Base-by-base conservation (phyloP, 768 basidiomycete genomes). In the Lyophyllum decastes region DNA sequence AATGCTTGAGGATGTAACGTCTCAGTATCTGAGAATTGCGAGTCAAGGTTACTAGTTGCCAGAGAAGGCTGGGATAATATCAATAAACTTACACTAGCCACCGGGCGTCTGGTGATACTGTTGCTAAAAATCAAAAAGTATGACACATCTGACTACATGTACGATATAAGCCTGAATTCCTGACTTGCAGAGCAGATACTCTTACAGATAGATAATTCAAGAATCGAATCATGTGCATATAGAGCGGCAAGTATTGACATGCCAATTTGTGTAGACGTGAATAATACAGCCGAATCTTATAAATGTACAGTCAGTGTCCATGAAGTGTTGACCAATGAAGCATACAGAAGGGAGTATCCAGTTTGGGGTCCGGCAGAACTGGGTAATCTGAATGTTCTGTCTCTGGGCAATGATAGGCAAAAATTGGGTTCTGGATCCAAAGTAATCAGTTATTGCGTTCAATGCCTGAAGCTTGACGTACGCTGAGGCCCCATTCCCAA, bases 401-500 rank as follows among this genome's bases (percentile, higher is more conserved):
- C 76, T 76, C 52, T 76, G 64, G 11, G 80, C 68, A 40, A 83
- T 78, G 24, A 69, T 64, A 1, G 81, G 78, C 11, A 83, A 61
- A 52, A 83, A 75, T 64, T 88, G 85, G 2, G 80, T 76, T 8
- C 85, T 84, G 61, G 40, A 2, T 21, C 34, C n/a, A 17, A 55
- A 17, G n/a, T 22, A 25, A 27, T 30, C 2, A 11, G 24, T 10
- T 14, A 30, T 21, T 35, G 21, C n/a, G 11, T 25, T 48, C 49
- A 30, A 51, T 34, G 50, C 52, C 63, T 50, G 12, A 60, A 17
- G 61, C 17, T 45, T 58, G n/a, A 71, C 76, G 45, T 61, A 84
- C 77, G 78, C 83, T 30, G 82, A 82, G 38, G 78, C 76, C 1
- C 82, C 86, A 60, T 83, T 85, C 9, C 85, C 87, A 58, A 87